Conservation (phyloP, 345 rosid species). For the Hibiscus mutabilis region DNA sequence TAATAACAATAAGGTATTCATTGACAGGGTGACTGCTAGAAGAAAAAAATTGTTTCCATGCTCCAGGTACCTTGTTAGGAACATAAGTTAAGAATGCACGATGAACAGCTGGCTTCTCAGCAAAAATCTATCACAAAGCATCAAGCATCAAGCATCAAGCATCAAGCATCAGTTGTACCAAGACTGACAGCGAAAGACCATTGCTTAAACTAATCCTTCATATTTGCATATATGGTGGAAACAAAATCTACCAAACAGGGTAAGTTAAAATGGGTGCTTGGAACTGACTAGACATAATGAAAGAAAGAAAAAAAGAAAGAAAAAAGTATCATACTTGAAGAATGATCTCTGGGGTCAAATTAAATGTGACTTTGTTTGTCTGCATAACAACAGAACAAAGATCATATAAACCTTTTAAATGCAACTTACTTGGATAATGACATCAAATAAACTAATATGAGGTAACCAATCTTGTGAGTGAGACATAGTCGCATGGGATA, state of each 20-base stretch:
- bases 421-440: neutral
- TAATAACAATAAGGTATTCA: neutral
- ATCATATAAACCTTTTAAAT: neutral
- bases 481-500: neutral
- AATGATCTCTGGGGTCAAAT: conserved; percentile 76
- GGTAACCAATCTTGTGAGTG: neutral
- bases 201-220: neutral
- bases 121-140: conserved; percentile 65
- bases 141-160: conserved; percentile 3
- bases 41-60: conserved; percentile 3
- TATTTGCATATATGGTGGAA: conserved; percentile 9
- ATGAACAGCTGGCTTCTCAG: conserved; percentile 94
- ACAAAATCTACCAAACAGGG: neutral
- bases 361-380: conserved; percentile 90
- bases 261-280: neutral
- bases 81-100: conserved; percentile 72
- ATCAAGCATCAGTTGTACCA: neutral
- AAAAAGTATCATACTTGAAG: conserved; percentile 51
- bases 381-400: conserved; percentile 31
- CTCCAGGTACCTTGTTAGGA: conserved; percentile 71
- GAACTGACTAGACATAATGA: neutral
- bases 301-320: neutral
- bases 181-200: neutral
- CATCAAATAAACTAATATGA: neutral
- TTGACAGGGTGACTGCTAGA: conserved; percentile 9